Evolutionary conservation across 352 stramenopile genomes (phyloP), one percentile per base, ranked within the genome.

Genomic region (Pythium graminicola): DNA sequence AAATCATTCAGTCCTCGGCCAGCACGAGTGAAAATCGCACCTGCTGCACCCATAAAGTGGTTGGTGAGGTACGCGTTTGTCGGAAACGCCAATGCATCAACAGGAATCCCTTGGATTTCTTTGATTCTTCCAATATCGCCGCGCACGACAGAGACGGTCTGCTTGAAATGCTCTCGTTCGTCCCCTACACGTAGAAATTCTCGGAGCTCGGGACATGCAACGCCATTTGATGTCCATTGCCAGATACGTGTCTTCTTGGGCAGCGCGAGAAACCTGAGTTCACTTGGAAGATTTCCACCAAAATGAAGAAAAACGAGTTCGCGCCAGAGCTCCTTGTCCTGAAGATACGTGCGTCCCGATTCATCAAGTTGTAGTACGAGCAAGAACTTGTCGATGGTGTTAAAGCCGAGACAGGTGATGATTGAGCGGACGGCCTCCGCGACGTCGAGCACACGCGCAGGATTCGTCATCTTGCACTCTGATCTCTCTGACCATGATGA

Each of bases 61-160:
- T 64, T 71, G 23, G 53, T 49, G 6, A 71, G 38, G 17, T 65
- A 62, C n/a, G 58, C 44, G 47, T 71, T 71, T 2, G 64, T 67
- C 33, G 64, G 59, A 41, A 71, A 71, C 31, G 57, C 55, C n/a
- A 71, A 31, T 16, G 54, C 61, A 29, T 71, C 64, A 4, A 71
- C 0, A 1, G 29, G 40, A 11, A 14, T 26, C 29, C 45, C 47
- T 16, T 54, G 23, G 26, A 71, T 62, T 8, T 44, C 23, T 24
- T 54, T 40, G 50, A 71, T 59, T 26, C 32, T 47, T 19, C 64
- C 55, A 38, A 71, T 67, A 35, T 71, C 59, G 10, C 54, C 58
- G 1, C 17, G 31, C 14, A 71, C 26, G 13, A 71, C 36, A 2
- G 48, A 46, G 42, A 71, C 59, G 1, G 46, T 48, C 22, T 47